phyloP scores from a whole-genome alignment of 306 rosid species.

The Sicyos edulis region DNA sequence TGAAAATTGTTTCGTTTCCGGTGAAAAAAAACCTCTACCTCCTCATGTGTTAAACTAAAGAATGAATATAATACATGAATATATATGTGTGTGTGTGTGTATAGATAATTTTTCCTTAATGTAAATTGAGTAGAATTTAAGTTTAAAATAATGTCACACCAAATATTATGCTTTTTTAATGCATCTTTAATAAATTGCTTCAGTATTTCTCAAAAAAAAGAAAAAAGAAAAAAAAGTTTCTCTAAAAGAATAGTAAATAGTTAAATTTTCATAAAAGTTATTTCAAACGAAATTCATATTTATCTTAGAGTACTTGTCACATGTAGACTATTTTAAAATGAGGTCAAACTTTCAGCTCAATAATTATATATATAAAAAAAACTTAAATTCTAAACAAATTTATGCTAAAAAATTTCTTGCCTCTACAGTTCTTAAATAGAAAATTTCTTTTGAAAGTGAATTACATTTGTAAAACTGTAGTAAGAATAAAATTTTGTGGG shows the following conservation, averaged over 20 bases:
- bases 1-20: too few relatives aligned
- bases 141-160: background rate
- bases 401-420: background rate
- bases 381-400: background rate
- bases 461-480: background rate
- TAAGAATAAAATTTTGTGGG: slow-evolving; percentile 7
- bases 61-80: background rate
- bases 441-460: background rate
- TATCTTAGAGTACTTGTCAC: background rate
- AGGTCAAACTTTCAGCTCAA: background rate
- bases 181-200: background rate
- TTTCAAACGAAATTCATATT: slow-evolving; percentile 5
- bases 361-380: background rate
- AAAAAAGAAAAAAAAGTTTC: too few relatives aligned
- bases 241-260: background rate
- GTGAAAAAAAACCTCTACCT: background rate
- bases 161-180: background rate
- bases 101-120: background rate
- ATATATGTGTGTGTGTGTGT: background rate
- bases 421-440: background rate
- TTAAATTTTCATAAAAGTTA: background rate
- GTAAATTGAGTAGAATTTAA: background rate
- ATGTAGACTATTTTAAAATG: background rate
- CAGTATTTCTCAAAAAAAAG: background rate
- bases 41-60: background rate